Evolutionary conservation across 2,329 filamentous ascomycete genomes (phyloP), one percentile per base, ranked within the genome.

Genomic region (Diplocarpon rosae): DNA sequence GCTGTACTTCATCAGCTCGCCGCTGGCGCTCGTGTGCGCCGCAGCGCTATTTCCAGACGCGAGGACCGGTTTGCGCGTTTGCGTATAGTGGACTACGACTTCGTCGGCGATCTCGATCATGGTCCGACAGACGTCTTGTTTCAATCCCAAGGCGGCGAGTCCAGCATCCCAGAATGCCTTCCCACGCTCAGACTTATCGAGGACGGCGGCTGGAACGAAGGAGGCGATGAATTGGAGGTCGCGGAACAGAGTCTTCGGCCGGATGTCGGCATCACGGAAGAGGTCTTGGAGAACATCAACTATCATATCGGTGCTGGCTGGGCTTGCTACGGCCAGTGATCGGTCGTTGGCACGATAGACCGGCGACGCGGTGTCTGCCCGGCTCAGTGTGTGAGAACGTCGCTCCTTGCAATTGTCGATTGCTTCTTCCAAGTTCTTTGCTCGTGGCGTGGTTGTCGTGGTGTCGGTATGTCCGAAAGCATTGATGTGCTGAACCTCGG

Each of bases 121-220:
- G 41, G 85, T 86, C 37, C 80, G 77, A 63, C 86, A 90, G 4
- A 59, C 56, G 35, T 95, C 88, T 55, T 87, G 81, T 64, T 96
- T 96, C 40, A 96, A 72, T 29, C 83, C 78, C n/a, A 95, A 70
- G 1, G 90, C 88, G 0, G 92, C 90, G 5, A 95, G 73, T 0
- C 85, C 87, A 20, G 88, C 83, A 56, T 95, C 86, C 60, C 60
- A 63, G 62, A 96, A 96, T 0, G 89, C 86, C 55, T 88, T 92
- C 40, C 75, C 78, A 2, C 69, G 70, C 33, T 80, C 78, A 0
- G 75, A 74, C 53, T 71, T 73, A 56, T 83, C 79, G 7, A 84
- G 65, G 1, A 79, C 66, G 0, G 70, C 66, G 1, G 76, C 62
- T 5, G 78, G 73, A 2, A 83, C 76, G 56, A 83, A 81, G 0